These are phyloP conservation scores for Coleophoma cylindrospora DNA, from an alignment of 2,329 filamentous ascomycete species.

Conservation along the genomic window DNA sequence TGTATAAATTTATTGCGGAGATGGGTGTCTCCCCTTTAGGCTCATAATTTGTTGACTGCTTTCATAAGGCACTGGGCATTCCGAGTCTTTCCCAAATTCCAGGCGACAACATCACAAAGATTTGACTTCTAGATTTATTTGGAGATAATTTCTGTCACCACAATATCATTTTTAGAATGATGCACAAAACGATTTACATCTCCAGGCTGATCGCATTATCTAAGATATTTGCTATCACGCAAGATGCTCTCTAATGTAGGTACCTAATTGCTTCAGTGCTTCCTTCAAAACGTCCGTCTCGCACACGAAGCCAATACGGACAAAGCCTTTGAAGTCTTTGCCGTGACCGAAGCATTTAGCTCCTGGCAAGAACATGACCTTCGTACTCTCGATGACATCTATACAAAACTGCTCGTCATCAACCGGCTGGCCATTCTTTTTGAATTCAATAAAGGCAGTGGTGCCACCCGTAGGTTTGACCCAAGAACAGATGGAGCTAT, in stretches of 20 bases:
- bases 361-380: constrained; percentile 72
- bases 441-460: constrained; percentile 71
- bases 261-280: constrained; percentile 44
- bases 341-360: constrained; percentile 65
- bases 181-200: too few relatives aligned
- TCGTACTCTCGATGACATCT: constrained; percentile 61
- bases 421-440: constrained; percentile 51
- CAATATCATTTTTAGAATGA: too few relatives aligned
- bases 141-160: too few relatives aligned
- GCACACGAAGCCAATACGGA: constrained; percentile 73
- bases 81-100: too few relatives aligned
- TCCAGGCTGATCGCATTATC: too few relatives aligned
- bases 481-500: constrained; percentile 63
- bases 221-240: not conserved
- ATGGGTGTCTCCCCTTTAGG: too few relatives aligned
- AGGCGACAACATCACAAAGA: too few relatives aligned
- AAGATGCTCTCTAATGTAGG: constrained; percentile 19
- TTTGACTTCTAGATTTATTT: too few relatives aligned
- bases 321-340: constrained; percentile 66
- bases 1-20: too few relatives aligned
- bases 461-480: constrained; percentile 73
- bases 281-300: constrained; percentile 64
- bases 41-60: too few relatives aligned
- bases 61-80: too few relatives aligned
- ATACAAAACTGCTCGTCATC: constrained; percentile 71